phyloP scores from a whole-genome alignment of 2,329 filamentous ascomycete species.

The Fusarium liriodendri region DNA sequence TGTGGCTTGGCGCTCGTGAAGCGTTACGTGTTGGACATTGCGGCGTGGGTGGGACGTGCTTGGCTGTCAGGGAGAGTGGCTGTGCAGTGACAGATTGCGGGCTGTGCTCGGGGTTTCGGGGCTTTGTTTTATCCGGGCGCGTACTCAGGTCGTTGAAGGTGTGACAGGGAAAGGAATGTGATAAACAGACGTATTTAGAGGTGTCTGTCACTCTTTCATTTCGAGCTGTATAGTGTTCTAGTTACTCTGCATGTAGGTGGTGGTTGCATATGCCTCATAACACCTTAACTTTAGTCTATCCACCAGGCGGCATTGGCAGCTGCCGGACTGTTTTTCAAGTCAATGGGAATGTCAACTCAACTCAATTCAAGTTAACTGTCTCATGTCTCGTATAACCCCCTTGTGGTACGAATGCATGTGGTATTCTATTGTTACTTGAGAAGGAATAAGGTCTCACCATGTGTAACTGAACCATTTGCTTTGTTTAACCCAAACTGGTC shows the following conservation, averaged over 20 bases:
- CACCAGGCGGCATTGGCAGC: neutral
- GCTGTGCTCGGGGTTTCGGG: constrained; percentile 20
- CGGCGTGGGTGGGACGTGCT: neutral
- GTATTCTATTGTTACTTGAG: neutral
- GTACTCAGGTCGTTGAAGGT: neutral
- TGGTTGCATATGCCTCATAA: neutral
- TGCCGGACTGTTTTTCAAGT: neutral
- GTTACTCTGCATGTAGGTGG: neutral
- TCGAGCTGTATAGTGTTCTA: neutral
- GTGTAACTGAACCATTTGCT: neutral
- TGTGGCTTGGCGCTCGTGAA: constrained; percentile 36
- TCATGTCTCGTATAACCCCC: neutral
- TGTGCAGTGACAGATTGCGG: constrained; percentile 27
- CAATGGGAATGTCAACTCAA: neutral
- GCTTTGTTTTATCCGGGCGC: constrained; percentile 22
- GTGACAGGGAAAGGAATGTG: neutral
- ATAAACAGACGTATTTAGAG: neutral
- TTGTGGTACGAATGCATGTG: neutral
- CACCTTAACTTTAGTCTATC: neutral
- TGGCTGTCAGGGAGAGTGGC: constrained; percentile 24
- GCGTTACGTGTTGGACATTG: constrained; percentile 35
- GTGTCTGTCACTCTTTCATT: neutral
- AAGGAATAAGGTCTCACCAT: neutral
- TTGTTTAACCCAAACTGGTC: neutral
- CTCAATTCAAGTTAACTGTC: neutral